phyloP scores from a whole-genome alignment of 2,329 filamentous ascomycete genomes.

The Rugonectria rugulosa region DNA sequence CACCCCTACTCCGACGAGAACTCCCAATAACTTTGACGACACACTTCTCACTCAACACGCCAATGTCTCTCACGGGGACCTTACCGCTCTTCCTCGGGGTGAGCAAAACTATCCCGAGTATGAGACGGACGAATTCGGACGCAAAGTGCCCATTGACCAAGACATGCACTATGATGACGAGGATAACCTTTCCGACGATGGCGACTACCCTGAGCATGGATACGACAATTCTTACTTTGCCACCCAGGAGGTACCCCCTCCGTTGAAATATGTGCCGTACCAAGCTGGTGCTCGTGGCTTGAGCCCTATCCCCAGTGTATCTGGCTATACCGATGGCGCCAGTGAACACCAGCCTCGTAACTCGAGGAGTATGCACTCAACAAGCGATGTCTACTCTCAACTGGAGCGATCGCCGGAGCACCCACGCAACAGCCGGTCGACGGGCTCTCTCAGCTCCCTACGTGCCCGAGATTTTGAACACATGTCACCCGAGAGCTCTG shows the following conservation, averaged over 20 bases:
- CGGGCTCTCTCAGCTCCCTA: slow-evolving; percentile 47
- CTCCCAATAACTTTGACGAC: slow-evolving; percentile 62
- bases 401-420: slow-evolving; percentile 60
- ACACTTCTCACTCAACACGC: slow-evolving; percentile 73
- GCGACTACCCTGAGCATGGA: slow-evolving; percentile 51
- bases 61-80: slow-evolving; percentile 67
- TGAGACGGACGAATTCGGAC: slow-evolving; percentile 55
- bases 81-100: slow-evolving; percentile 60
- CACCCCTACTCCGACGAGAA: slow-evolving; percentile 68
- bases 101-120: slow-evolving; percentile 55
- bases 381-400: slow-evolving; percentile 67
- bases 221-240: slow-evolving; percentile 60
- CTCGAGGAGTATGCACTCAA: slow-evolving; percentile 58
- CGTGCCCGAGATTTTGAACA: slow-evolving; percentile 62
- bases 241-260: slow-evolving; percentile 69
- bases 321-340: slow-evolving; percentile 79
- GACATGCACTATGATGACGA: slow-evolving; percentile 56
- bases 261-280: slow-evolving; percentile 72
- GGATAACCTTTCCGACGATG: slow-evolving; percentile 39
- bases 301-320: slow-evolving; percentile 92
- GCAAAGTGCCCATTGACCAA: slow-evolving; percentile 51
- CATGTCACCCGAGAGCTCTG: slow-evolving; percentile 60
- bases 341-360: slow-evolving; percentile 66
- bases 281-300: slow-evolving; percentile 74
- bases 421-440: slow-evolving; percentile 43